A percentile compares a stretch with the other conserved stretches of the same genome.
Conservation (phyloP, 768 basidiomycete species). For the Lepiota venenata region DNA sequence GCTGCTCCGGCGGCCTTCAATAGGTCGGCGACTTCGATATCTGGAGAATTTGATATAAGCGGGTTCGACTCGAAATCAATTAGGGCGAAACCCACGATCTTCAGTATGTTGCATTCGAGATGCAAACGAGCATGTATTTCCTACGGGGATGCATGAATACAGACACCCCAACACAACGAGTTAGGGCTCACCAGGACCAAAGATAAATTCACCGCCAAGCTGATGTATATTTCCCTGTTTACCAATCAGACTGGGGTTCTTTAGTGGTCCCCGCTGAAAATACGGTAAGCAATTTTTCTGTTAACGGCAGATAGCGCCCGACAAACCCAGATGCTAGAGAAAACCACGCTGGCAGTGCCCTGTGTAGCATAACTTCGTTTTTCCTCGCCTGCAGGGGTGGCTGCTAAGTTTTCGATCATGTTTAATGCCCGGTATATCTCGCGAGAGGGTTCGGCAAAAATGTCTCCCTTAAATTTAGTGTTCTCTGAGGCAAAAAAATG, state of each 20-base stretch:
- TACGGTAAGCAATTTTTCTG: background rate
- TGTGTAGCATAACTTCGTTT: slow-evolving; percentile 43
- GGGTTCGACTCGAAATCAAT: too few species aligned
- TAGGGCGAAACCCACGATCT: slow-evolving; percentile 40
- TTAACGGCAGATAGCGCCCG: background rate
- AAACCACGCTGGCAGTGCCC: slow-evolving; percentile 24
- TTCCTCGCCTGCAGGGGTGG: slow-evolving; percentile 41
- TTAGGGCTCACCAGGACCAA: slow-evolving; percentile 49
- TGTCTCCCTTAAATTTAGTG: slow-evolving; percentile 39
- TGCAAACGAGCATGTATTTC: slow-evolving; percentile 45
- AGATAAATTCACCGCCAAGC: slow-evolving; percentile 56
- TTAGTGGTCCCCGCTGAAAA: slow-evolving; percentile 34
- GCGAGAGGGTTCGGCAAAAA: slow-evolving; percentile 60
- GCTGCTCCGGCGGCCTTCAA: too few species aligned
- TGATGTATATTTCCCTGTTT: slow-evolving; percentile 63
- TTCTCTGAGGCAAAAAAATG: slow-evolving; percentile 27
- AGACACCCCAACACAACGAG: background rate
- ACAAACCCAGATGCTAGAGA: slow-evolving; percentile 45
- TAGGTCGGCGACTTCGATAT: too few species aligned
- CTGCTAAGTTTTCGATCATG: slow-evolving; percentile 49
- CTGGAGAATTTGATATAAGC: too few species aligned
- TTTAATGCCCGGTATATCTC: slow-evolving; percentile 57
- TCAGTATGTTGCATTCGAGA: slow-evolving; percentile 59
- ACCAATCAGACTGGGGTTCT: slow-evolving; percentile 44
- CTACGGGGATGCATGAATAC: slow-evolving; percentile 20